Conservation (phyloP, 176 grass and related monocot genomes). For the Puccinellia tenuiflora region DNA sequence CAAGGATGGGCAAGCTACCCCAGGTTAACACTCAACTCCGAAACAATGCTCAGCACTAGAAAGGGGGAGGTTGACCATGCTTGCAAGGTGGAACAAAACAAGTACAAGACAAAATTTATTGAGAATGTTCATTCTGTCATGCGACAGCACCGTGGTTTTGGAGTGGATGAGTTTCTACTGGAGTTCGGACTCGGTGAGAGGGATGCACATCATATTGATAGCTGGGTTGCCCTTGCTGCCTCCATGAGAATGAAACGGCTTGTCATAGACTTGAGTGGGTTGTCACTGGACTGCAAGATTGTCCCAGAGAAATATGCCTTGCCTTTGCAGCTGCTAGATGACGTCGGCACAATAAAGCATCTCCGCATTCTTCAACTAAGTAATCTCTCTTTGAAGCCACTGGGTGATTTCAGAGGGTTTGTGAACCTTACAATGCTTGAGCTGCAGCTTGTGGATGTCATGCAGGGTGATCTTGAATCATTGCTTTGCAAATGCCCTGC, state of each 20-base stretch:
- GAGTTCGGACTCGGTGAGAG: not conserved
- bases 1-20: not conserved
- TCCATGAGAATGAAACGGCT: not conserved
- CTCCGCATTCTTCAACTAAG: not conserved
- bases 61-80: not conserved
- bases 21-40: not conserved
- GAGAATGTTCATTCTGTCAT: not conserved
- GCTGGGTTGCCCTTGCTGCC: not conserved
- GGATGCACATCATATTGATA: not conserved
- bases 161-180: not conserved
- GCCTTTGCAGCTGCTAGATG: not conserved
- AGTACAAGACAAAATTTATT: not conserved
- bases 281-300: not conserved
- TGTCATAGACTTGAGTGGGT: not conserved
- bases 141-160: not conserved
- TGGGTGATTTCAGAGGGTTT: not conserved
- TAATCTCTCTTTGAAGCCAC: not conserved
- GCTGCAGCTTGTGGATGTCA: not conserved
- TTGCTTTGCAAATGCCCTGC: not conserved
- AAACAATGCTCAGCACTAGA: not conserved
- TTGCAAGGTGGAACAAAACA: not conserved
- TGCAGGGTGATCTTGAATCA: not conserved
- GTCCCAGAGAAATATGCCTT: not conserved
- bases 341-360: not conserved
- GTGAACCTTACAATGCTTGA: not conserved